These are phyloP conservation scores for Candida ascalaphidarum DNA, from an alignment of 805 yeast species.

Conservation along the genomic window DNA sequence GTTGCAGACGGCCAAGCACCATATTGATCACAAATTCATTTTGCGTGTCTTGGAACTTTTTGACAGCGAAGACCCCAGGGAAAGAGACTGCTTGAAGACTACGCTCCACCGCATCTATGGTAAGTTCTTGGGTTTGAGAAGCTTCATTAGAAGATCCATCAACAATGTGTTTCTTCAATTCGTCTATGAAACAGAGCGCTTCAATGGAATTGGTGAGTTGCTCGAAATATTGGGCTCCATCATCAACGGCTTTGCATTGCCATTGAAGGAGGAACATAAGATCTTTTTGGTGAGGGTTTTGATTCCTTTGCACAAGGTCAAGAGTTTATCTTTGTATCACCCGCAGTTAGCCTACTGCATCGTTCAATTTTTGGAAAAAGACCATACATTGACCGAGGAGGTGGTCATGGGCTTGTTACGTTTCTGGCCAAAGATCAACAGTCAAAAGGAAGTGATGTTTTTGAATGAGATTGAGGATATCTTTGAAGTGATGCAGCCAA, in stretches of 20 bases:
- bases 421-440: slow-evolving; percentile 94
- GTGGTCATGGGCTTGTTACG: slow-evolving; percentile 90
- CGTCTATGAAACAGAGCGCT: slow-evolving; percentile 89
- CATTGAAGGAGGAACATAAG: slow-evolving; percentile 95
- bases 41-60: slow-evolving; percentile 76
- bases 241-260: slow-evolving; percentile 95
- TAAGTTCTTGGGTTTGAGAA: slow-evolving; percentile 79
- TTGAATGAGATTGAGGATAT: slow-evolving; percentile 94
- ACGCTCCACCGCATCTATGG: slow-evolving; percentile 95
- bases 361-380: slow-evolving; percentile 93
- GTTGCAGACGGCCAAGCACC: slow-evolving; percentile 87
- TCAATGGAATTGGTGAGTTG: slow-evolving; percentile 92
- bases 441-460: slow-evolving; percentile 94
- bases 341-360: slow-evolving; percentile 97
- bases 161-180: slow-evolving; percentile 89
- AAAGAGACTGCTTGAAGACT: slow-evolving; percentile 90
- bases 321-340: slow-evolving; percentile 82
- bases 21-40: slow-evolving; percentile 86
- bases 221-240: slow-evolving; percentile 93
- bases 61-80: slow-evolving; percentile 95
- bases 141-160: slow-evolving; percentile 85
- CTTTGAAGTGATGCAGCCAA: slow-evolving; percentile 91
- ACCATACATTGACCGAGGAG: slow-evolving; percentile 85
- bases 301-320: slow-evolving; percentile 87
- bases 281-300: slow-evolving; percentile 78